These are phyloP conservation scores for Syzygium jambos DNA, from an alignment of 345 rosid genomes.

Conservation along the genomic window DNA sequence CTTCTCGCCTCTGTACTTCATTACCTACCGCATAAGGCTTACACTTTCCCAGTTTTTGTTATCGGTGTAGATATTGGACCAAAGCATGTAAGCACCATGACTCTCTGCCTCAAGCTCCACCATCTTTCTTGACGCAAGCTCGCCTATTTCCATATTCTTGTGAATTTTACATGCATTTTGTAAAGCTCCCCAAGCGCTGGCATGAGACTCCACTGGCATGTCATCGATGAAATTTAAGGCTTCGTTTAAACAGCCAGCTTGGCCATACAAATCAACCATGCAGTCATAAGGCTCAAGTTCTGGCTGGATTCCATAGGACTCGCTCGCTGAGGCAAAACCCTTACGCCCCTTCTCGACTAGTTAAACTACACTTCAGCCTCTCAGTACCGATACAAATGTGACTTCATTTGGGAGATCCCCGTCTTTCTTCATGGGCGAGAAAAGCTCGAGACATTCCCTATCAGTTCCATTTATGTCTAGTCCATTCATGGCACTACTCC, in stretches of 20 bases:
- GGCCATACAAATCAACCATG: constrained; percentile 55
- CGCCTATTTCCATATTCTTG: constrained; percentile 38
- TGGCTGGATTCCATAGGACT: constrained; percentile 40
- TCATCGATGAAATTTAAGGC: constrained; percentile 27
- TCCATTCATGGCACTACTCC: constrained; percentile 48
- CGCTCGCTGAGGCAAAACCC: background rate
- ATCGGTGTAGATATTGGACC: constrained; percentile 56
- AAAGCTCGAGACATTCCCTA: constrained; percentile 39
- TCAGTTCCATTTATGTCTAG: constrained; percentile 45
- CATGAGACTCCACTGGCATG: constrained; percentile 51
- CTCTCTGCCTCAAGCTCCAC: constrained; percentile 41
- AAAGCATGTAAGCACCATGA: constrained; percentile 42
- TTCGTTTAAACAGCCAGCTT: constrained; percentile 39
- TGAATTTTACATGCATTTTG: constrained; percentile 50
- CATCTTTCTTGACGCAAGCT: constrained; percentile 34
- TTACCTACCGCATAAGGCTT: constrained; percentile 23
- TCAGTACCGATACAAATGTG: background rate
- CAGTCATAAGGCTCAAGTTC: constrained; percentile 54
- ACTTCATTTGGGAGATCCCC: constrained; percentile 38
- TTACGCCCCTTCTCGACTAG: no score
- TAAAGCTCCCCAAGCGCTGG: constrained; percentile 57
- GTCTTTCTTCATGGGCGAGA: constrained; percentile 29
- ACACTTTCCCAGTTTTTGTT: constrained; percentile 41
- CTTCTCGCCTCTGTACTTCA: constrained; percentile 45
- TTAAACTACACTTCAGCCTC: background rate